Conservation (phyloP, 768 basidiomycete genomes). For the Tricholoma sp. region DNA sequence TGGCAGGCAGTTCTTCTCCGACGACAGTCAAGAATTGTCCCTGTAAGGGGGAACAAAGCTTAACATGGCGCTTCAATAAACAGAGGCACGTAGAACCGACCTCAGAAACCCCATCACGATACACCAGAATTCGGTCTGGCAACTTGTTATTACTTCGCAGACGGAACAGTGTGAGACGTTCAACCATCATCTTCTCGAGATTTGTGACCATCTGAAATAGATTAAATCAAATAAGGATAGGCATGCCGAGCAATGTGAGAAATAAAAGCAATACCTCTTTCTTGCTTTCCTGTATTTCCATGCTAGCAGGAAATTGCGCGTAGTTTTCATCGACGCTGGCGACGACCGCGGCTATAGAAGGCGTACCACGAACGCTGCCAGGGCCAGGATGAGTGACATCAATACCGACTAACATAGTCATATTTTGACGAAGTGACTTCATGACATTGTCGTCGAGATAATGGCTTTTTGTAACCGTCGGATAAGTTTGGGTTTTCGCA, state of each 20-base stretch:
- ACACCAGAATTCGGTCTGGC: conserved; percentile 66
- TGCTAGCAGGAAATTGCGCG: conserved; percentile 69
- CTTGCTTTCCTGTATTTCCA: conserved; percentile 66
- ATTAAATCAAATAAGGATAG: neutral
- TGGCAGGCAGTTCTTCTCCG: conserved; percentile 56
- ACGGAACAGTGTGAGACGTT: conserved; percentile 54
- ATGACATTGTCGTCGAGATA: conserved; percentile 45
- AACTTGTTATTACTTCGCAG: conserved; percentile 38
- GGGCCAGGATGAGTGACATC: conserved; percentile 80
- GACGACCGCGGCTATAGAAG: conserved; percentile 83
- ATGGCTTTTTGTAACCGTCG: conserved; percentile 28
- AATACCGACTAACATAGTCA: conserved; percentile 82
- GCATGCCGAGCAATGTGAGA: neutral
- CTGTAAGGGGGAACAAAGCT: conserved; percentile 34
- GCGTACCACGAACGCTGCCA: conserved; percentile 67
- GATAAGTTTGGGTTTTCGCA: conserved; percentile 1
- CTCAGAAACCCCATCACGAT: conserved; percentile 82
- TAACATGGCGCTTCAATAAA: neutral
- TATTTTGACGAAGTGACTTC: conserved; percentile 50
- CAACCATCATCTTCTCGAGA: conserved; percentile 58
- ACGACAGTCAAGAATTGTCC: conserved; percentile 70
- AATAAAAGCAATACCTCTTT: conserved; percentile 53
- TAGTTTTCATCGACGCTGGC: conserved; percentile 62
- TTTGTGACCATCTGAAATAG: conserved; percentile 65
- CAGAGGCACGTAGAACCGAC: conserved; percentile 24